These are phyloP conservation scores for Ophiostoma perfectum DNA, from an alignment of 2,329 filamentous ascomycete genomes.

Conservation along the genomic window DNA sequence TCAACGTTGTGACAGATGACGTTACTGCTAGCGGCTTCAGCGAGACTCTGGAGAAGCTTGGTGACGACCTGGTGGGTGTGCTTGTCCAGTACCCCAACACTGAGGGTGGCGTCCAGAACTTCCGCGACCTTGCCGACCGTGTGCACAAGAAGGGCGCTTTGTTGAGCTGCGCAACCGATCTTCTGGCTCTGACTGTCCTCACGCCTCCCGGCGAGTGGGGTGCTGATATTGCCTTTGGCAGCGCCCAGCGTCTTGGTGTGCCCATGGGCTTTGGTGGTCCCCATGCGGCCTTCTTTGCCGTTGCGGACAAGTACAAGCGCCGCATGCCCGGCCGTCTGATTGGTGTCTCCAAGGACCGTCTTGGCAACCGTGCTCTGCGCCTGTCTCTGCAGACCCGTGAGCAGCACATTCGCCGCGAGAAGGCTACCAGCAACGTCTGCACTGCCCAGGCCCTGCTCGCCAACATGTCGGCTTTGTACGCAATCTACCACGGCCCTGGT, in stretches of 20 bases:
- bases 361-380: constrained; percentile 74
- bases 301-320: constrained; percentile 83
- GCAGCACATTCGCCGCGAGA: constrained; percentile 92
- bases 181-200: constrained; percentile 78
- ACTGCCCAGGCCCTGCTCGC: constrained; percentile 89
- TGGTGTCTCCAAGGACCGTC: constrained; percentile 83
- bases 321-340: constrained; percentile 90
- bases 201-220: constrained; percentile 91
- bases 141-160: constrained; percentile 74
- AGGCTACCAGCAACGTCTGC: constrained; percentile 96
- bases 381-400: constrained; percentile 87
- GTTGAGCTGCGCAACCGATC: constrained; percentile 82
- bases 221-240: constrained; percentile 91
- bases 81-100: constrained; percentile 95
- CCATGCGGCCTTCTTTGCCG: constrained; percentile 95
- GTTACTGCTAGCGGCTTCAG: constrained; percentile 57
- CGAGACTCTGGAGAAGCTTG: constrained; percentile 64
- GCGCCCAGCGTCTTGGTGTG: constrained; percentile 84
- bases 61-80: constrained; percentile 78
- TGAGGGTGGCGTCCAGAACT: constrained; percentile 72
- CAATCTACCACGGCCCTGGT: constrained; percentile 83
- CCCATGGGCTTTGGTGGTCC: constrained; percentile 89
- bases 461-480: constrained; percentile 95
- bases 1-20: constrained; percentile 69
- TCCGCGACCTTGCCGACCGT: constrained; percentile 64